Evolutionary conservation across 495 filamentous ascomycete species (phyloP).

Genomic region (Polyplosphaeria fusca): DNA sequence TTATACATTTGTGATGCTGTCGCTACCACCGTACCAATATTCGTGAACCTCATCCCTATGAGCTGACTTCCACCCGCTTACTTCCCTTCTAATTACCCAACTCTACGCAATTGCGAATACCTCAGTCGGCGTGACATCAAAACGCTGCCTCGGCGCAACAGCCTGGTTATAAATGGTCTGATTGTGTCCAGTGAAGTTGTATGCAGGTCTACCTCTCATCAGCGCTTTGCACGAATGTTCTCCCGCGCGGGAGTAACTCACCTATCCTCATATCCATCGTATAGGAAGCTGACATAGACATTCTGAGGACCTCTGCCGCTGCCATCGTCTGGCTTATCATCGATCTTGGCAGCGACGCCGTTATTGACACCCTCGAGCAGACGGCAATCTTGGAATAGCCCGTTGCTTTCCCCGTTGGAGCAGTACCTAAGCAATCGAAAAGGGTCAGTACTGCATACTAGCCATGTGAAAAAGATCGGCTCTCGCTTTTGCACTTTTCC

Average conservation of each 20-base stretch:
- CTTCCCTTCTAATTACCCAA: no score
- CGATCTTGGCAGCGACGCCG: neutral
- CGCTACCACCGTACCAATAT: no score
- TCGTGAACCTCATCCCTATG: no score
- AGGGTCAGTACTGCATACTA: no score
- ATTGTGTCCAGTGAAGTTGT: constrained; percentile 3
- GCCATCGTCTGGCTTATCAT: neutral
- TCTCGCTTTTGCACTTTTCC: neutral
- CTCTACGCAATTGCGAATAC: constrained; percentile 1
- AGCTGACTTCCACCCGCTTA: no score
- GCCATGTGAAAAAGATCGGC: no score
- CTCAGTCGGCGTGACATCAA: constrained; percentile 6
- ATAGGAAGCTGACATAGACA: constrained; percentile 5
- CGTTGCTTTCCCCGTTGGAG: neutral
- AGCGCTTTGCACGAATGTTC: neutral
- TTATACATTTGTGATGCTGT: no score
- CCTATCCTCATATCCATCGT: constrained; percentile 5
- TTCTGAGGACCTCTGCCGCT: neutral
- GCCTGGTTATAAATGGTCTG: constrained; percentile 2
- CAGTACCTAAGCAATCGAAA: no score
- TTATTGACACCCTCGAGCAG: constrained; percentile 15
- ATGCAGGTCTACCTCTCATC: neutral
- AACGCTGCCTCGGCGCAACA: constrained; percentile 5
- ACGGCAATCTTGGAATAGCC: neutral
- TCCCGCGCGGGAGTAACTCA: neutral